Conservation (phyloP, 768 basidiomycete species). For the Rhizopogon vesiculosus region DNA sequence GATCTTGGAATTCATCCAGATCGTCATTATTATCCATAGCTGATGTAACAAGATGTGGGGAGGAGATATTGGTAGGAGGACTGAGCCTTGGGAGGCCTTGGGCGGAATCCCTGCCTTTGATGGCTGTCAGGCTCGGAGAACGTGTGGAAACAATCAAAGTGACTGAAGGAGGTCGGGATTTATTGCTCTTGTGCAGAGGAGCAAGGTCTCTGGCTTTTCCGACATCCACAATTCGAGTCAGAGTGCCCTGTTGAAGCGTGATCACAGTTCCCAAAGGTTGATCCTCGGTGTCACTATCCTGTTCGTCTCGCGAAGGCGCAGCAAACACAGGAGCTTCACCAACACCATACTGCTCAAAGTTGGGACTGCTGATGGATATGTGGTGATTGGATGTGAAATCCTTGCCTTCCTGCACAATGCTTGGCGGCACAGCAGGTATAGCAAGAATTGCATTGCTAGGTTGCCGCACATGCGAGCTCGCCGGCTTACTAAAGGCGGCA, state of each 20-base stretch:
- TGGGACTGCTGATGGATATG: conserved; percentile 20
- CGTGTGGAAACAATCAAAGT: background rate
- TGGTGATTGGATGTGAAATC: conserved; percentile 26
- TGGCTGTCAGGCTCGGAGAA: background rate
- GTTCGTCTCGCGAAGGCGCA: conserved; percentile 10
- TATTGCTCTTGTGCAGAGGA: too few relatives aligned
- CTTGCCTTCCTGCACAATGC: background rate
- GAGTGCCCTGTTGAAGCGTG: conserved; percentile 9
- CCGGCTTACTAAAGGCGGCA: conserved; percentile 27
- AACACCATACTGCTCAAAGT: conserved; percentile 51
- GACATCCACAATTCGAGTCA: conserved; percentile 1
- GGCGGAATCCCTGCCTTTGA: background rate
- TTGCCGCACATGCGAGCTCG: conserved; percentile 52
- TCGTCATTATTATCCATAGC: conserved; percentile 58
- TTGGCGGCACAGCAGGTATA: background rate
- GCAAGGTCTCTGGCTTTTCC: background rate
- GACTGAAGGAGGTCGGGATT: background rate
- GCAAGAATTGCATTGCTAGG: background rate
- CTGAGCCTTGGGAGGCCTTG: conserved; percentile 4
- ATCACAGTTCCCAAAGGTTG: conserved; percentile 17
- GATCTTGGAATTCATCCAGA: conserved; percentile 67
- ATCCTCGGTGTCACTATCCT: conserved; percentile 40
- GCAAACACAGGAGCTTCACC: conserved; percentile 59
- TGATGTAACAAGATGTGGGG: conserved; percentile 32
- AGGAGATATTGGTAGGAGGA: conserved; percentile 29